Conservation (phyloP, 2,329 filamentous ascomycete species). For the Cladosporium sp. region DNA sequence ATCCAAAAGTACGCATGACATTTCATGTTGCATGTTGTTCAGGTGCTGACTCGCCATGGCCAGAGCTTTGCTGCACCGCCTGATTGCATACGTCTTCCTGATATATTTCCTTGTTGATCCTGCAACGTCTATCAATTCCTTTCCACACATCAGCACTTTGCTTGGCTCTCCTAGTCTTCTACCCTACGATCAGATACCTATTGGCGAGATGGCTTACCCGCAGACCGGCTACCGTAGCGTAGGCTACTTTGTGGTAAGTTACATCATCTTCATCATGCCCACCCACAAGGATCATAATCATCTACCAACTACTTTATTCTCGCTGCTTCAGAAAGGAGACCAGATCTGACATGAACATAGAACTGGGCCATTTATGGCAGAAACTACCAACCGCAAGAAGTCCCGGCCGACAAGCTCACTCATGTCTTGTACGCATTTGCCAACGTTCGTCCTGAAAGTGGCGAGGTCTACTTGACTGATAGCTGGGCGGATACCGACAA, state of each 20-base stretch:
- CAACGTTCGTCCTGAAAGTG: conserved; percentile 71
- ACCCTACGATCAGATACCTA: neutral
- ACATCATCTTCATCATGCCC: neutral
- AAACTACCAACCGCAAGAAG: conserved; percentile 73
- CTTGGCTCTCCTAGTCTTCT: neutral
- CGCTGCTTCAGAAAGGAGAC: neutral
- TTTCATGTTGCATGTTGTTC: neutral
- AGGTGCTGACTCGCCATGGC: conserved; percentile 7
- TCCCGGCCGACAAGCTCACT: conserved; percentile 74
- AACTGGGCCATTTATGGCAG: conserved; percentile 61
- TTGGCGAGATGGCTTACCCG: neutral
- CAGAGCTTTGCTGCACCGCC: conserved; percentile 8
- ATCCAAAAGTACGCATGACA: conserved; percentile 5
- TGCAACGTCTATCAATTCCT: neutral
- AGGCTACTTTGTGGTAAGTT: conserved; percentile 10
- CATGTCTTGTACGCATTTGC: conserved; percentile 89
- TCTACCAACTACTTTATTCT: too few species aligned
- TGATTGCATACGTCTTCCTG: conserved; percentile 3
- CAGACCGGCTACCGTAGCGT: conserved; percentile 5
- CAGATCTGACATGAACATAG: conserved; percentile 61
- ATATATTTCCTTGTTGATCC: conserved; percentile 5
- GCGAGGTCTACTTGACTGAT: conserved; percentile 71
- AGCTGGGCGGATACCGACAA: conserved; percentile 64
- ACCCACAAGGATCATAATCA: too few species aligned
- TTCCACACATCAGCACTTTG: neutral